Percentiles rank a stretch among this genome's conserved stretches.
Conservation (phyloP, 2,329 filamentous ascomycete genomes). For the Botrytis fragariae region DNA sequence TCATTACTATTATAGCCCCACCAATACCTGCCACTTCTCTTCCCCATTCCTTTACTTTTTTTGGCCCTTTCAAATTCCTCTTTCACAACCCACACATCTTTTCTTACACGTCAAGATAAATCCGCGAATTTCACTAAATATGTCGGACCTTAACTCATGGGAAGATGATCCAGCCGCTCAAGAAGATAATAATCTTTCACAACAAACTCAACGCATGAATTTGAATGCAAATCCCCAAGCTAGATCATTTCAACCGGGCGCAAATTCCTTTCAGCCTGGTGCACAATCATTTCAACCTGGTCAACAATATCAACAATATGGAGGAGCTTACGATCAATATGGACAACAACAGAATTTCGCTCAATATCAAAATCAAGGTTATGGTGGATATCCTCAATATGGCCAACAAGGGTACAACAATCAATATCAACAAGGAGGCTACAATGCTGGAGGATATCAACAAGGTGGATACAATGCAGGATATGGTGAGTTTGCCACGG, state of each 20-base stretch:
- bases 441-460: conserved; percentile 37
- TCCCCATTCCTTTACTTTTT: background rate
- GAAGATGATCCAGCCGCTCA: conserved; percentile 80
- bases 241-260: conserved; percentile 62
- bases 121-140: conserved; percentile 41
- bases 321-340: conserved; percentile 53
- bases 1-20: conserved; percentile 1
- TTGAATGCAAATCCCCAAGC: conserved; percentile 52
- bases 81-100: background rate
- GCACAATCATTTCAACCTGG: conserved; percentile 70
- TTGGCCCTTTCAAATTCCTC: background rate
- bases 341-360: conserved; percentile 54
- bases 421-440: conserved; percentile 53
- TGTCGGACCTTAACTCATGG: conserved; percentile 94
- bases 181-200: conserved; percentile 68
- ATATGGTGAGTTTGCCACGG: conserved; percentile 40
- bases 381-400: conserved; percentile 55
- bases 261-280: conserved; percentile 69
- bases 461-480: conserved; percentile 38
- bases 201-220: conserved; percentile 75
- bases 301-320: conserved; percentile 61
- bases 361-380: conserved; percentile 52
- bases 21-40: conserved; percentile 10
- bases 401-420: conserved; percentile 48
- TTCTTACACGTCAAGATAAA: background rate